Base-by-base conservation (phyloP, 225 moss, liverwort and hornwort species). In the Asterella californica region DNA sequence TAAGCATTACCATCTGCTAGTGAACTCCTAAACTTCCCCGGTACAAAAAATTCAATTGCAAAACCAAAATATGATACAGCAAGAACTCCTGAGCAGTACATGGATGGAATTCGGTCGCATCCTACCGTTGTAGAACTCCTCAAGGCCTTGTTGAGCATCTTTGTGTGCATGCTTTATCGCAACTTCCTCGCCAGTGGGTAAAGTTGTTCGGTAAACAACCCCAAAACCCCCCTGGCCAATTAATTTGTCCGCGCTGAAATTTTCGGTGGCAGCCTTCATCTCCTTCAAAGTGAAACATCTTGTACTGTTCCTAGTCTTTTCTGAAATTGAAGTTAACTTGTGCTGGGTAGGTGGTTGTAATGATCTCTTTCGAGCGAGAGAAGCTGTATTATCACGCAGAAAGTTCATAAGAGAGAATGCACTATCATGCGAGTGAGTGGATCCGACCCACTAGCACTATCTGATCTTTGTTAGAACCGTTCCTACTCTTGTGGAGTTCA, bases 121-220 rank as follows among this genome's bases (percentile, higher is more conserved):
- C 33, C n/a, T 81, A 84, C 84, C 84, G 61, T 85, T 85, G 73
- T 85, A 85, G 69, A 85, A 85, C 50, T 81, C 84, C 9, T 85
- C 81, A 55, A 62, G n/a, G 18, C 75, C 85, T 76, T 85, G 81
- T 37, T 81, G 74, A 27, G 81, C 81, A 53, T 85, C 75, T 60
- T 79, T 75, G 81, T 82, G 81, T 18, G 81, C 85, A 61, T 79
- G 76, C 62, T 77, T 77, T n/a, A 77, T 77, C 11, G 77, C 77
- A 62, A 77, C 77, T 62, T 77, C 77, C 45, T 77, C 77, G 10
- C 77, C 77, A 10, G 77, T 42, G 34, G 60, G 45, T 61, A 77
- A 47, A 29, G 77, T 77, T 32, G 77, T 64, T 77, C 64, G 37
- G 42, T 77, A 77, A 33, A 77, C 77, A 62, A 77, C 64, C 24